Percentiles rank a stretch among this genome's conserved stretches.
Evolutionary conservation across 2,329 filamentous ascomycete genomes (phyloP).

Genomic region (Stenocarpella maydis): DNA sequence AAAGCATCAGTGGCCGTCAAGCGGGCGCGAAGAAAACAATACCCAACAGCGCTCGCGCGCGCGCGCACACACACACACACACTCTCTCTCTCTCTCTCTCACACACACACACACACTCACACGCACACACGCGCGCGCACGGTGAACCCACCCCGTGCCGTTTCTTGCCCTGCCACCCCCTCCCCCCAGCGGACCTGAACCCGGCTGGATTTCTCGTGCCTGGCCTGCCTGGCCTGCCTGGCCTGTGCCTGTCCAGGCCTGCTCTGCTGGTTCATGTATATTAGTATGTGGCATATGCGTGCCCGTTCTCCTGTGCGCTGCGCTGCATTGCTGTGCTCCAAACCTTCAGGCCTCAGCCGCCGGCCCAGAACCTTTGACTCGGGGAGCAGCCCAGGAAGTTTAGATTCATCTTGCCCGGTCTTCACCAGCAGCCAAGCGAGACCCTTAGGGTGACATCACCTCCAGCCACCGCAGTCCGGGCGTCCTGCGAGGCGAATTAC

Average conservation of each 20-base stretch:
- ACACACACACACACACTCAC: background rate
- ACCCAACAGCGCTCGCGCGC: background rate
- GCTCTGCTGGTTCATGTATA: background rate
- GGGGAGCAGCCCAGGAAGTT: conserved; percentile 16
- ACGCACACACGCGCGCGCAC: too few species aligned
- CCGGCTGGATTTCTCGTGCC: background rate
- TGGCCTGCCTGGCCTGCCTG: background rate
- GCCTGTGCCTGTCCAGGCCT: background rate
- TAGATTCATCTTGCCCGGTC: conserved; percentile 19
- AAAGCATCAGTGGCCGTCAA: background rate
- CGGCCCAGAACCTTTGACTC: background rate
- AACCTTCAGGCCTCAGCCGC: conserved; percentile 7
- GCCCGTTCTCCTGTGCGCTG: background rate
- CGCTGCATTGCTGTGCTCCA: background rate
- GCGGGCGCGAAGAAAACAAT: conserved; percentile 8
- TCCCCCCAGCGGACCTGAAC: background rate
- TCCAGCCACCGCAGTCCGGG: conserved; percentile 4
- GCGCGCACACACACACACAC: too few species aligned
- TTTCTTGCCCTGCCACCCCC: background rate
- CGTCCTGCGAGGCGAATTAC: conserved; percentile 6
- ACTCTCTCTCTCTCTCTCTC: background rate
- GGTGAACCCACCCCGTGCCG: background rate
- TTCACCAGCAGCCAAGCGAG: conserved; percentile 21
- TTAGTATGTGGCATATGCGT: background rate
- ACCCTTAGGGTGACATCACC: conserved; percentile 14